Base-by-base conservation (phyloP, 1,284 basidiomycete species). In the Gomphus sp. region DNA sequence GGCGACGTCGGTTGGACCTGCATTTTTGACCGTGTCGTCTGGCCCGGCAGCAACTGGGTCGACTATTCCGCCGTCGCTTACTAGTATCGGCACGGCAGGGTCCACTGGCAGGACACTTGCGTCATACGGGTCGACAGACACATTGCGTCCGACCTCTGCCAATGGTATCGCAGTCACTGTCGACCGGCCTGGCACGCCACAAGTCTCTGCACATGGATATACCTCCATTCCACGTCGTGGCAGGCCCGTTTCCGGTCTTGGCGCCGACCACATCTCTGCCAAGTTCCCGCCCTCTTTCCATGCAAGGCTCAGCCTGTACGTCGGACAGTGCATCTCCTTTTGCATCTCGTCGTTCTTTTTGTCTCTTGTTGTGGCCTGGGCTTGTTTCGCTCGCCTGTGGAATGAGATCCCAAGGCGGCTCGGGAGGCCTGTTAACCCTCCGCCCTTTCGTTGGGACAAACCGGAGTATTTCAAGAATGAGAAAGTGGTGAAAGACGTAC, bases 281-380 rank as follows among this genome's bases (percentile, higher is more conserved):
- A 16, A 28, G 10, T 58, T 51, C 36, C 45, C 37, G 34, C 59
- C 52, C 9, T 58, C 61, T 3, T 39, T 61, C 14, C n/a, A 37
- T 16, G 52, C 55, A 47, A 41, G 47, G 3, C 53, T 75, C 60
- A 66, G 69, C 51, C 66, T 82, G 1, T 69, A 74, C 55, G 65
- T 74, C 58, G 68, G 72, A 25, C 80, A 82, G 63, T 63, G 71
- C 10, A 64, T 76, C 8, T 75, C 79, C 9, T 70, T 78, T 57
- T 52, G 73, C 28, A 64, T 81, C 10, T 80, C 79, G 0, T 77
- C 80, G 2, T 66, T 73, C 57, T 80, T 82, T 65, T 71, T 84
- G 25, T 63, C 66, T 4, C 64, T 68, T 52, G 74, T 77, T 22
- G 74, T 75, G 5, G 36, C 60, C 0, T 76, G 73, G 73, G 75